Evolutionary conservation across 2,329 filamentous ascomycete genomes (phyloP).

Genomic region (Seiridium unicorne): DNA sequence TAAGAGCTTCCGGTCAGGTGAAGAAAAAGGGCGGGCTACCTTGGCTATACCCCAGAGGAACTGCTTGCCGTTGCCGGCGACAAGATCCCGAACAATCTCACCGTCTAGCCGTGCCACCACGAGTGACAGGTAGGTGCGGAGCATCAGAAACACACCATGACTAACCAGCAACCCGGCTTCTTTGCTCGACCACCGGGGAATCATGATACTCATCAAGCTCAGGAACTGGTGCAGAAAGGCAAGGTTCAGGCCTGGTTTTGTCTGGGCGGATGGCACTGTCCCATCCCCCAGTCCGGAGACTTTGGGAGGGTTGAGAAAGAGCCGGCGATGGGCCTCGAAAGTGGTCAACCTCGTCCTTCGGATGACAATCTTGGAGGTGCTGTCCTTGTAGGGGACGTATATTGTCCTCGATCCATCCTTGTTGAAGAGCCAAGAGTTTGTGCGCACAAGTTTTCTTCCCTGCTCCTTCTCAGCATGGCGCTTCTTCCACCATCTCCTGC

Average conservation of each 20-base stretch:
- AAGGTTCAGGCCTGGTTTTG: constrained; percentile 90
- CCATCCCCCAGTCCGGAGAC: constrained; percentile 75
- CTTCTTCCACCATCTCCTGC: constrained; percentile 73
- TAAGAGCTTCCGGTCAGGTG: background rate
- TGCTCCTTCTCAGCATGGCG: constrained; percentile 77
- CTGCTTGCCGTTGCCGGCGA: constrained; percentile 86
- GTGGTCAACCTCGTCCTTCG: constrained; percentile 87
- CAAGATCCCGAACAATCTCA: constrained; percentile 92
- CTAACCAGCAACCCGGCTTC: constrained; percentile 88
- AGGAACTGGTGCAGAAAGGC: constrained; percentile 97
- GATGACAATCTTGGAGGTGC: constrained; percentile 88
- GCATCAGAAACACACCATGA: constrained; percentile 84
- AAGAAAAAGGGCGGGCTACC: constrained; percentile 34
- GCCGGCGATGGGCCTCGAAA: constrained; percentile 90
- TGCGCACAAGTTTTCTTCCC: constrained; percentile 76
- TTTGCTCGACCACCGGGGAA: constrained; percentile 92
- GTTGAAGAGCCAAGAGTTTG: constrained; percentile 88
- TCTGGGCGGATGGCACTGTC: constrained; percentile 79
- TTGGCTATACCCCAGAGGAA: constrained; percentile 89
- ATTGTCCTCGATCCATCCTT: constrained; percentile 95
- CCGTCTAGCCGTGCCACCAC: constrained; percentile 91
- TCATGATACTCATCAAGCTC: constrained; percentile 95
- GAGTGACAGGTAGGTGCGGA: constrained; percentile 90
- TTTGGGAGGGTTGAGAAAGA: constrained; percentile 89
- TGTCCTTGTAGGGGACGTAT: constrained; percentile 87